Percentiles rank a stretch among this genome's conserved stretches.
Conservation (phyloP, 176 grass and related monocot species). For the Aegilops sharonensis region DNA sequence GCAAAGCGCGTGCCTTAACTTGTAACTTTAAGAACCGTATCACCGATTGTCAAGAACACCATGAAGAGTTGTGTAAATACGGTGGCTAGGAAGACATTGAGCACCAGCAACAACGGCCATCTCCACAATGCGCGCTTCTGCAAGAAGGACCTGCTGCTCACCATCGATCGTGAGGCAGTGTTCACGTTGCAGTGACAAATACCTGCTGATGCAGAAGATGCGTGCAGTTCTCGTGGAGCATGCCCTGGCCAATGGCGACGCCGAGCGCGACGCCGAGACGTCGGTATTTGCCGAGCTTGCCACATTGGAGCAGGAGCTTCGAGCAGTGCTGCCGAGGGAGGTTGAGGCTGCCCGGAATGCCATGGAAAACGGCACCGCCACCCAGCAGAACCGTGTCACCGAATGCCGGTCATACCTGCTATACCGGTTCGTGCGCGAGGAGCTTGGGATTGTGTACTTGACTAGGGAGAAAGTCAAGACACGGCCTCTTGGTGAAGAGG, state of each 20-base stretch:
- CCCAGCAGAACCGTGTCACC: slow-evolving; percentile 37
- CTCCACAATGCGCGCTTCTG: no score
- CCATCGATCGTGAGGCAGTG: slow-evolving; percentile 60
- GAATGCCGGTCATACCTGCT: slow-evolving; percentile 4
- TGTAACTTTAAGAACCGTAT: no score
- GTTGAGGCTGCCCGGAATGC: slow-evolving; percentile 39
- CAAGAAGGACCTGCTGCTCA: slow-evolving; percentile 30
- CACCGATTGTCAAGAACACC: no score
- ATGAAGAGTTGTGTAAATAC: no score
- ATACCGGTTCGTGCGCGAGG: no score
- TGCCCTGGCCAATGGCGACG: slow-evolving; percentile 42
- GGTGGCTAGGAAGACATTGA: no score
- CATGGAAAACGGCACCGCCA: neutral
- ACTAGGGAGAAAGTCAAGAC: no score
- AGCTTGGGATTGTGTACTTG: no score
- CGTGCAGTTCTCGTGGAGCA: no score
- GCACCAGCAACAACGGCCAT: no score
- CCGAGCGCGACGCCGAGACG: slow-evolving; percentile 38
- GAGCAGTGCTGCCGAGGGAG: slow-evolving; percentile 38
- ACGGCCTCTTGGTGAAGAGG: no score
- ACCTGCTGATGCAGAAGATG: slow-evolving; percentile 41
- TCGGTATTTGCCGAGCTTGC: slow-evolving; percentile 47
- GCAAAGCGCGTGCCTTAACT: no score
- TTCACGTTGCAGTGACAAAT: slow-evolving; percentile 61
- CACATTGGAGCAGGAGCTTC: slow-evolving; percentile 34